Percentiles rank a stretch among this genome's conserved stretches.
These are phyloP conservation scores for Nepenthes gracilis DNA, from an alignment of 148 eudicot genomes.

Conservation along the genomic window DNA sequence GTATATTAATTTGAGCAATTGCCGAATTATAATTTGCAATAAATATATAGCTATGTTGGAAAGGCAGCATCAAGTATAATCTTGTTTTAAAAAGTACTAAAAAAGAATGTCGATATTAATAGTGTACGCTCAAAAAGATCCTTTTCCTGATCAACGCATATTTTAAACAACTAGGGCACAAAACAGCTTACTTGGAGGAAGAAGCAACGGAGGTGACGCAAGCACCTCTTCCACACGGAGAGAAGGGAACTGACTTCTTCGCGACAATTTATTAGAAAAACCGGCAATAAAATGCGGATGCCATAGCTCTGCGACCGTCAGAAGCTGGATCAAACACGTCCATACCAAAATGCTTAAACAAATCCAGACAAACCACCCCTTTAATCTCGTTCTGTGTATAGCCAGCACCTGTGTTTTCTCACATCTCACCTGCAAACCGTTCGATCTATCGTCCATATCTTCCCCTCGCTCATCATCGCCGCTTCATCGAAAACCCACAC, in stretches of 20 bases:
- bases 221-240: slow-evolving; percentile 7
- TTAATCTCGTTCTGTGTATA: neutral
- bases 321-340: slow-evolving; percentile 8
- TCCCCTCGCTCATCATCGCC: slow-evolving; percentile 39
- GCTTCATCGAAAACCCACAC: slow-evolving; percentile 14
- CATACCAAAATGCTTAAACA: slow-evolving; percentile 8
- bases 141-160: too few relatives aligned
- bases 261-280: neutral
- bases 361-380: slow-evolving; percentile 8
- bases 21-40: too few relatives aligned
- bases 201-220: slow-evolving; percentile 16
- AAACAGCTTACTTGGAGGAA: slow-evolving; percentile 48
- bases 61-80: too few relatives aligned
- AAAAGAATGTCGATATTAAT: too few relatives aligned
- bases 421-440: slow-evolving; percentile 14
- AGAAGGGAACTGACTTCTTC: neutral
- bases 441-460: slow-evolving; percentile 79
- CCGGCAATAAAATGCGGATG: slow-evolving; percentile 1
- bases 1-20: too few relatives aligned
- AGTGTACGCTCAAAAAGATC: too few relatives aligned
- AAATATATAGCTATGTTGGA: too few relatives aligned
- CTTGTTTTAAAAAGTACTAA: too few relatives aligned
- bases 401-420: neutral
- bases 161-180: too few relatives aligned
- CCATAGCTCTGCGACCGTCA: slow-evolving; percentile 10